Base-by-base conservation (phyloP, 1,139 yeast genomes). In the Yamadazyma siamensis region DNA sequence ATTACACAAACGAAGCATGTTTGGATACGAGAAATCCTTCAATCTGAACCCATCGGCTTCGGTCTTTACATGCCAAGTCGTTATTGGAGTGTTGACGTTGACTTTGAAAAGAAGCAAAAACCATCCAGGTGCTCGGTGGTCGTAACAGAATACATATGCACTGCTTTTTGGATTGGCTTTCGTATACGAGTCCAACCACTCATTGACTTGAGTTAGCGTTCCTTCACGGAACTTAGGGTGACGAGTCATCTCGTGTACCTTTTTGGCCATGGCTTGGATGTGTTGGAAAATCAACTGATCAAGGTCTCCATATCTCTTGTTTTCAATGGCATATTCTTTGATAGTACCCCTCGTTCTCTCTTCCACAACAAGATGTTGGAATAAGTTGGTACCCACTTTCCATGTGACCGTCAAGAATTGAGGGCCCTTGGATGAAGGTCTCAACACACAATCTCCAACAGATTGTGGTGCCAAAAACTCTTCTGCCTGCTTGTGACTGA, bases 211-310 rank as follows among this genome's bases (percentile, higher is more conserved):
- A 28, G 77, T 65, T 41, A 78, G 70, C 10, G 91, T 75, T 35
- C 96, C 96, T 38, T 75, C 75, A 49, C 85, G 84, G 71, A 87
- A 91, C 61, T 91, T 91, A 33, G 94, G 96, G 57, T 85, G 80
- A 34, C 80, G 76, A 15, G 78, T 76, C 83, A 91, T 83, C 45
- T 85, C 94, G 40, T 84, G 85, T 26, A 91, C 84, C 50, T 84
- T 80, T 49, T 80, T 75, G 15, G 94, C 88, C 60, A 88, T 78
- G 24, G 89, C 84, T 57, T 83, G 89, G 30, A 91, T 75, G 52
- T 91, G 94, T 53, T 84, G 83, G 52, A 86, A 87, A 49, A 91
- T 81, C 54, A 91, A 75, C 59, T 91, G 97, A 63, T 91, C 99
- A 54, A 91, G 68, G 68, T 91, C 99, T 23, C 82, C 74, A 55